Percentiles rank a stretch among this genome's conserved stretches.
Evolutionary conservation across 768 basidiomycete species (phyloP).

Genomic region (Lactifluus piperatus): DNA sequence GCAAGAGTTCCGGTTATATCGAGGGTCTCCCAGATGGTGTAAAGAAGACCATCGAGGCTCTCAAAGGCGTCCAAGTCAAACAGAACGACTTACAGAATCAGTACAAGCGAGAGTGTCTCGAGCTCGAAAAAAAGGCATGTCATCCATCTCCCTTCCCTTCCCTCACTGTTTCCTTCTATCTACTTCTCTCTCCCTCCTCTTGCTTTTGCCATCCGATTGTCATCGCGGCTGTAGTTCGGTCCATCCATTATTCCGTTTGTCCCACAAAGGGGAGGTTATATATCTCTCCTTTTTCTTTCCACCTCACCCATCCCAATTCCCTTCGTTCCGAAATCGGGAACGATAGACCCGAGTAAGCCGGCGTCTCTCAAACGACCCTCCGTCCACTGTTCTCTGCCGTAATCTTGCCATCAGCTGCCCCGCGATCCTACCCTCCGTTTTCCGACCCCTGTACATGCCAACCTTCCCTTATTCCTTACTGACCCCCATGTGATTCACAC

Average conservation of each 20-base stretch:
- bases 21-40: slow-evolving; percentile 76
- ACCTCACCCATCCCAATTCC: neutral
- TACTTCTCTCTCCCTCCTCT: neutral
- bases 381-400: slow-evolving; percentile 2
- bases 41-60: slow-evolving; percentile 77
- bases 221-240: neutral
- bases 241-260: neutral
- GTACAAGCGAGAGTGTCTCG: slow-evolving; percentile 92
- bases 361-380: neutral
- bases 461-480: neutral
- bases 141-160: neutral
- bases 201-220: neutral
- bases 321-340: slow-evolving; percentile 10
- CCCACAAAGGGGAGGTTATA: neutral
- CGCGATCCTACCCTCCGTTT: neutral
- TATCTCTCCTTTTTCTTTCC: neutral
- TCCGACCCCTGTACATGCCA: neutral
- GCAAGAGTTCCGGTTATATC: slow-evolving; percentile 91
- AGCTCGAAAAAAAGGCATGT: slow-evolving; percentile 89
- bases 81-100: slow-evolving; percentile 86
- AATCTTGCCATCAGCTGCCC: neutral
- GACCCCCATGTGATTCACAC: neutral
- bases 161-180: neutral
- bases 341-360: neutral
- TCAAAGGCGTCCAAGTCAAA: slow-evolving; percentile 91